Evolutionary conservation across 179 eudicot genomes (phyloP).

Genomic region (Patellifolia procumbens): DNA sequence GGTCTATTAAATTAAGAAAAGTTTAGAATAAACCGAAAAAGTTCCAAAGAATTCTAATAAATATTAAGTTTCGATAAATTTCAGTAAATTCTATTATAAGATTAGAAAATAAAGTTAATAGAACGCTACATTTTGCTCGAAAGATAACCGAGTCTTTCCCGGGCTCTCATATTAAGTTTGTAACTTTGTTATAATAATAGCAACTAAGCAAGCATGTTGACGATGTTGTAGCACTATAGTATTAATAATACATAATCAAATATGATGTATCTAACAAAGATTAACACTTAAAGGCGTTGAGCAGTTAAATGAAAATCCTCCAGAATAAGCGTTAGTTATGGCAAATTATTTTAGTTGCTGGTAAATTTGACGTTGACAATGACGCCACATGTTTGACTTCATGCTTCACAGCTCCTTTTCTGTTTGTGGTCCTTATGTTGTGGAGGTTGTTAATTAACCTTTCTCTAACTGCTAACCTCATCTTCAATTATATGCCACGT

Average conservation of each 20-base stretch:
- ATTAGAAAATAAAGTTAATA: too few relatives aligned
- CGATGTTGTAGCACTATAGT: too few relatives aligned
- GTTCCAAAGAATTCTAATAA: too few relatives aligned
- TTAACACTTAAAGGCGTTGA: not conserved
- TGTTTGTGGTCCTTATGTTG: not conserved
- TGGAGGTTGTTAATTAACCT: not conserved
- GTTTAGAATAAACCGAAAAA: too few relatives aligned
- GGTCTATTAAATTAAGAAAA: too few relatives aligned
- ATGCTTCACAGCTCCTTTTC: not conserved
- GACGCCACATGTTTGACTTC: not conserved
- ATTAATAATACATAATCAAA: not conserved
- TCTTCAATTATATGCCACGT: not conserved
- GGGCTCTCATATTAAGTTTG: too few relatives aligned
- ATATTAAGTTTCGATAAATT: too few relatives aligned
- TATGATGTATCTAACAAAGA: not conserved
- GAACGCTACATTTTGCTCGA: too few relatives aligned
- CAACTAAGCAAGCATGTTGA: not conserved
- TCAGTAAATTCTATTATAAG: too few relatives aligned
- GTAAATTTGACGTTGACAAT: not conserved
- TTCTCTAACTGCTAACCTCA: slow-evolving; percentile 2
- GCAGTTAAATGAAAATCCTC: slow-evolving; percentile 3
- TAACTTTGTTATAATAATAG: not conserved
- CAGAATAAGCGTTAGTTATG: not conserved
- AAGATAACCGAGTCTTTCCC: too few relatives aligned
- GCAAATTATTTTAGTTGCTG: not conserved